Percentiles rank a stretch among this genome's conserved stretches.
Conservation (phyloP, 768 basidiomycete species). For the Leucocoprinus leucothites region DNA sequence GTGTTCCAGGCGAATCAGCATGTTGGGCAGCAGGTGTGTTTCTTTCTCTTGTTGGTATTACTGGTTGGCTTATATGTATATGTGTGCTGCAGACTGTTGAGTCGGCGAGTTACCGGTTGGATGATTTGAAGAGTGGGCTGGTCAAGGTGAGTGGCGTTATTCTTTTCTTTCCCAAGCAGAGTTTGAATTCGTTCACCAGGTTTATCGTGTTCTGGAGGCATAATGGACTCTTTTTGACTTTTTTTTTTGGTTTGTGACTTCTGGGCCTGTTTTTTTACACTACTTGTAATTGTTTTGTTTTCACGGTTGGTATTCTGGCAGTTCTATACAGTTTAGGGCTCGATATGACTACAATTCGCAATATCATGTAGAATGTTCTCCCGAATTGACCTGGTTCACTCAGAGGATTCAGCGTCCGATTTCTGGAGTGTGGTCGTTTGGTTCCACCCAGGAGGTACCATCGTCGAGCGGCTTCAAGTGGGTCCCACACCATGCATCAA, state of each 20-base stretch:
- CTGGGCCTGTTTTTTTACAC: not conserved
- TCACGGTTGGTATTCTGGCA: too few relatives aligned
- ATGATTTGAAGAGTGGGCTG: constrained; percentile 83
- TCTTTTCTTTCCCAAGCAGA: constrained; percentile 9
- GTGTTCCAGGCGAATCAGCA: constrained; percentile 87
- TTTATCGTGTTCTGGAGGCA: constrained; percentile 40
- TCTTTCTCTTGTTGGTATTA: constrained; percentile 9
- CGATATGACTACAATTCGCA: too few relatives aligned
- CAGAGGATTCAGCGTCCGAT: too few relatives aligned
- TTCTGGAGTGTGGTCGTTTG: too few relatives aligned
- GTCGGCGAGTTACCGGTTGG: constrained; percentile 79
- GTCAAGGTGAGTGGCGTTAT: constrained; percentile 56
- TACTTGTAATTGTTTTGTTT: too few relatives aligned
- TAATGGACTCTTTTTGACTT: constrained; percentile 8
- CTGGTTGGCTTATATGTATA: not conserved
- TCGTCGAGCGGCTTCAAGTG: too few relatives aligned
- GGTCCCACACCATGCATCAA: too few relatives aligned
- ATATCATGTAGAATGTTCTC: too few relatives aligned
- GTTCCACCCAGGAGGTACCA: too few relatives aligned
- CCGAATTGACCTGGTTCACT: too few relatives aligned
- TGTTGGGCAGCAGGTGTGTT: constrained; percentile 73
- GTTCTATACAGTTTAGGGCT: too few relatives aligned
- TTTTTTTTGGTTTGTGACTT: not conserved
- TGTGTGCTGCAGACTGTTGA: constrained; percentile 50
- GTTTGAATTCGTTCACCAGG: constrained; percentile 19